phyloP scores from a whole-genome alignment of 768 basidiomycete species.

The Pulveroboletus sp. region DNA sequence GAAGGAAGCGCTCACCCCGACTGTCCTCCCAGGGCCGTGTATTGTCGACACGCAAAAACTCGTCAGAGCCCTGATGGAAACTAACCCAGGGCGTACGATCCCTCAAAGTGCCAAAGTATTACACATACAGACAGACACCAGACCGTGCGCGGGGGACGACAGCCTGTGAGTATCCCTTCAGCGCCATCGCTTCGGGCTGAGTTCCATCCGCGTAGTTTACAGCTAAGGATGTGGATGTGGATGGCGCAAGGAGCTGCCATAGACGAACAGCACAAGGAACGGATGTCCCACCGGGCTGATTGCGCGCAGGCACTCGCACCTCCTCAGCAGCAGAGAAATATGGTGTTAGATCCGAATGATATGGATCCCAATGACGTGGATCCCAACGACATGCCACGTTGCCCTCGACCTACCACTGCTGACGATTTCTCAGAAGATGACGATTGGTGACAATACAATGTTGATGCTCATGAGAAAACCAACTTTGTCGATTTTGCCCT shows the following conservation, averaged over 20 bases:
- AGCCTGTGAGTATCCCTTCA: constrained; percentile 35
- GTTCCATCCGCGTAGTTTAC: constrained; percentile 26
- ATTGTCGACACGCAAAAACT: constrained; percentile 34
- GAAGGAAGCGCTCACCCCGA: neutral
- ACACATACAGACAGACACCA: constrained; percentile 29
- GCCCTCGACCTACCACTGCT: too few species aligned
- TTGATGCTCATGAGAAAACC: too few species aligned
- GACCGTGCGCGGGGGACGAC: constrained; percentile 50
- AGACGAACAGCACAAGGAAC: constrained; percentile 38
- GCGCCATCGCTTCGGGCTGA: neutral
- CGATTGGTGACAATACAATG: too few species aligned
- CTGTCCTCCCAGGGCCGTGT: constrained; percentile 25
- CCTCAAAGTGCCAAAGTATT: constrained; percentile 31
- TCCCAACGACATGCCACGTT: too few species aligned
- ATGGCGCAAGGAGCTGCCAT: constrained; percentile 45
- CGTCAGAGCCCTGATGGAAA: constrained; percentile 35
- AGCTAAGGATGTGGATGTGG: constrained; percentile 33
- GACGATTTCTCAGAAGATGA: too few species aligned
- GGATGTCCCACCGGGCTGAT: constrained; percentile 9
- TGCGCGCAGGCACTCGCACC: constrained; percentile 12
- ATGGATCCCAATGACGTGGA: too few species aligned
- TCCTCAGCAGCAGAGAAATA: neutral
- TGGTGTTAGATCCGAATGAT: constrained; percentile 12
- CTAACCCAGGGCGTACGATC: constrained; percentile 10
- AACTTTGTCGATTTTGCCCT: too few species aligned